A percentile compares a stretch with the other conserved stretches of the same genome.
These are phyloP conservation scores for Annulohypoxylon moriforme DNA, from an alignment of 495 filamentous ascomycete species.

Conservation along the genomic window DNA sequence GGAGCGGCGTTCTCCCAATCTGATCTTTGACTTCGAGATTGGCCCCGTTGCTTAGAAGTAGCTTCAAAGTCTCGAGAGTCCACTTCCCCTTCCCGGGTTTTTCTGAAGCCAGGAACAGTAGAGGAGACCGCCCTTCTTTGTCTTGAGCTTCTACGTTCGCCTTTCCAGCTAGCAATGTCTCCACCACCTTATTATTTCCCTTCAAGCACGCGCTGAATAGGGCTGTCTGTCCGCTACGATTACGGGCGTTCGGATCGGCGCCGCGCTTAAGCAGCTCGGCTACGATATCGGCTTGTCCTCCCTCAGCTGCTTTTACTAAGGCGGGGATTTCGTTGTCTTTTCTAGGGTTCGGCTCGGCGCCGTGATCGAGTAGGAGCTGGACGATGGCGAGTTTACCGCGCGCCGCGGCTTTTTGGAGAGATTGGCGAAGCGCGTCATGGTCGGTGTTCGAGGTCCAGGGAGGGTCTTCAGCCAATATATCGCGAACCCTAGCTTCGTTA, in stretches of 20 bases:
- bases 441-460: constrained; percentile 47
- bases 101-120: constrained; percentile 49
- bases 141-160: constrained; percentile 62
- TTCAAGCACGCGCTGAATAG: constrained; percentile 71
- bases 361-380: constrained; percentile 62
- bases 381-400: constrained; percentile 65
- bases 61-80: constrained; percentile 45
- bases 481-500: constrained; percentile 49
- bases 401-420: constrained; percentile 69
- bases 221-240: constrained; percentile 55
- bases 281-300: constrained; percentile 46
- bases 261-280: constrained; percentile 42
- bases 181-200: constrained; percentile 63
- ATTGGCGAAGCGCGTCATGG: constrained; percentile 48
- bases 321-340: constrained; percentile 46
- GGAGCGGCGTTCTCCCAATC: constrained; percentile 67
- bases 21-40: constrained; percentile 57
- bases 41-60: constrained; percentile 54
- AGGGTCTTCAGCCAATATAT: constrained; percentile 47
- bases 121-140: constrained; percentile 45
- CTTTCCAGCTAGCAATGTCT: constrained; percentile 60
- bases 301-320: constrained; percentile 49
- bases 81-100: constrained; percentile 48
- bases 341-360: constrained; percentile 64
- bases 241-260: constrained; percentile 48